A percentile compares a stretch with the other conserved stretches of the same genome.
These are phyloP conservation scores for Groenewaldozyma auringiensis DNA, from an alignment of 1,139 yeast species.

Conservation along the genomic window DNA sequence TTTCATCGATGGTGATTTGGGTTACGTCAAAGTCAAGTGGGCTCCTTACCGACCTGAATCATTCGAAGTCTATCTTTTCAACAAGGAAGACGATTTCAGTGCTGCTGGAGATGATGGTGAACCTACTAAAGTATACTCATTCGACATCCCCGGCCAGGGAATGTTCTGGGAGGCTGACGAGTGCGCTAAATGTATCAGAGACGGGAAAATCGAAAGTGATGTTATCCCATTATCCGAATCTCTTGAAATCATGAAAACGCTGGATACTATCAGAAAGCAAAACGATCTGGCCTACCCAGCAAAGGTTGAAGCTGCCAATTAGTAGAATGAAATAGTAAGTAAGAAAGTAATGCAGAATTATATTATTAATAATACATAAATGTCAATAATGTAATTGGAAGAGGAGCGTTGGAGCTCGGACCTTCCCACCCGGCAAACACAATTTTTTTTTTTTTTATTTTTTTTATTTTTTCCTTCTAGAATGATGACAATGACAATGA, in stretches of 20 bases:
- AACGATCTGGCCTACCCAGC: conserved; percentile 39
- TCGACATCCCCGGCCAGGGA: conserved; percentile 33
- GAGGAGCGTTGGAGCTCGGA: too few relatives aligned
- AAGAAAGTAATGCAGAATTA: too few relatives aligned
- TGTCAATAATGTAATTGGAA: too few relatives aligned
- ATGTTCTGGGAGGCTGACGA: conserved; percentile 49
- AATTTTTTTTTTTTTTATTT: too few relatives aligned
- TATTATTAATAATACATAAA: too few relatives aligned
- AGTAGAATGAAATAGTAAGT: too few relatives aligned
- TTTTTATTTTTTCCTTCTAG: too few relatives aligned
- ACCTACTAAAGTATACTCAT: conserved; percentile 3
- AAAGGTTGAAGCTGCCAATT: conserved; percentile 23
- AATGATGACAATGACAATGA: too few relatives aligned
- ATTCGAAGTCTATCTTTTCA: conserved; percentile 8
- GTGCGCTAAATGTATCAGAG: conserved; percentile 37
- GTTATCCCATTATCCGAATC: conserved; percentile 41
- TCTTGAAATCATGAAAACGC: conserved; percentile 36
- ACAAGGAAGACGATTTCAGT: neutral
- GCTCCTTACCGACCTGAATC: conserved; percentile 27
- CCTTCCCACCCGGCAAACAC: too few relatives aligned
- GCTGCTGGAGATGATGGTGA: neutral
- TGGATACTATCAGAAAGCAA: conserved; percentile 41
- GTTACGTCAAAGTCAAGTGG: conserved; percentile 26
- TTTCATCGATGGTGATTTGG: conserved; percentile 30
- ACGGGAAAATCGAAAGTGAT: conserved; percentile 33